phyloP scores from a whole-genome alignment of 169 alveolate species.

The Plasmodium inui region DNA sequence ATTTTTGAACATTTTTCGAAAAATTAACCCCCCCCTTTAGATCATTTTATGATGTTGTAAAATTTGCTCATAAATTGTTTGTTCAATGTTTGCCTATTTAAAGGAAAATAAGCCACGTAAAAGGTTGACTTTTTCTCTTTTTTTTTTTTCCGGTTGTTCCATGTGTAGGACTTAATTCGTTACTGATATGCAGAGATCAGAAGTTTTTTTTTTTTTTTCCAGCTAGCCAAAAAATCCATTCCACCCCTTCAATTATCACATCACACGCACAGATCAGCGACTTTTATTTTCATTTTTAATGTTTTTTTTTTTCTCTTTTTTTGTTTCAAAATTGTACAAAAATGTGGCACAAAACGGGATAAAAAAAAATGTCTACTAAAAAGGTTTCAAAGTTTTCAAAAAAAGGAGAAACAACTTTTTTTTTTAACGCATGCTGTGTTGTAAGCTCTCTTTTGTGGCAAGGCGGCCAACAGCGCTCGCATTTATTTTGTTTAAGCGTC shows the following conservation, averaged over 20 bases:
- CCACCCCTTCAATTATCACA: not conserved
- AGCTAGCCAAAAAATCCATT: conserved; percentile 21
- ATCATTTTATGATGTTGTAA: not conserved
- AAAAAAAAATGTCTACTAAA: not conserved
- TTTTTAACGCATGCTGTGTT: not conserved
- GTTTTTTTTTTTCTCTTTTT: not conserved
- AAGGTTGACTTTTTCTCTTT: not conserved
- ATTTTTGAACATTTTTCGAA: not conserved
- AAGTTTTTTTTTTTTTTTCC: conserved; percentile 7
- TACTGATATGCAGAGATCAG: not conserved
- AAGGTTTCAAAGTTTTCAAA: not conserved
- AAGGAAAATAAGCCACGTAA: not conserved
- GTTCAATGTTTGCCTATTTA: not conserved
- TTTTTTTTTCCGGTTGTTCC: not conserved
- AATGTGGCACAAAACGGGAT: not conserved
- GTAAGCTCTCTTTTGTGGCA: conserved; percentile 25
- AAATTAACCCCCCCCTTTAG: not conserved
- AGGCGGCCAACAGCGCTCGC: not conserved
- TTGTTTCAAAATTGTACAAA: not conserved
- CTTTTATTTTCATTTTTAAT: conserved; percentile 5
- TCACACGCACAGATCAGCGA: conserved; percentile 3
- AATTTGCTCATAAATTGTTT: not conserved
- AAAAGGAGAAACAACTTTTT: conserved; percentile 5
- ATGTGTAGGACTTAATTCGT: not conserved
- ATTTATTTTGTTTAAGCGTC: not conserved